These are phyloP conservation scores for Penicillium frequentans DNA, from an alignment of 2,329 filamentous ascomycete species.

Conservation along the genomic window DNA sequence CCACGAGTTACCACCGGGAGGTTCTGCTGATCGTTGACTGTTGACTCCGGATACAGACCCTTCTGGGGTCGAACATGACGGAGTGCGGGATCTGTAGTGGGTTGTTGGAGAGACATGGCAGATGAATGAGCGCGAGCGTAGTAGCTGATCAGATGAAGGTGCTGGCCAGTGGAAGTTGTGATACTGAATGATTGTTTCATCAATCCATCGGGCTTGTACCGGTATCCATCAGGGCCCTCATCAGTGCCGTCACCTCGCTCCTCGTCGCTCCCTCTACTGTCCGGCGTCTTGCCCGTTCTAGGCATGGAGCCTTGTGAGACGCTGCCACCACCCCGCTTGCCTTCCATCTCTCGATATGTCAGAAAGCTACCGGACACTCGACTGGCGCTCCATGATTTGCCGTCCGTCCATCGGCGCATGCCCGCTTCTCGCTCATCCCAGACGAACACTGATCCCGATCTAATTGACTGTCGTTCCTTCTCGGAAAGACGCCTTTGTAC, in stretches of 20 bases:
- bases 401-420: slow-evolving; percentile 98
- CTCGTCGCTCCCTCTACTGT: slow-evolving; percentile 78
- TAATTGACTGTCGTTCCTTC: slow-evolving; percentile 94
- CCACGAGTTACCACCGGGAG: slow-evolving; percentile 78
- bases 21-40: slow-evolving; percentile 78
- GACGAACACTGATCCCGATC: slow-evolving; percentile 97
- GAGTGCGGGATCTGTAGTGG: slow-evolving; percentile 75
- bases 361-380: slow-evolving; percentile 95
- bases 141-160: slow-evolving; percentile 97
- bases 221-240: slow-evolving; percentile 78
- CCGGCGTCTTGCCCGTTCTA: slow-evolving; percentile 72
- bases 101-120: slow-evolving; percentile 72
- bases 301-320: slow-evolving; percentile 62
- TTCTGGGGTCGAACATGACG: slow-evolving; percentile 83
- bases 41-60: slow-evolving; percentile 96
- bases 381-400: slow-evolving; percentile 98
- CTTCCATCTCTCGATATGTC: slow-evolving; percentile 98
- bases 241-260: slow-evolving; percentile 71
- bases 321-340: slow-evolving; percentile 78
- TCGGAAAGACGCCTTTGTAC: slow-evolving; percentile 92
- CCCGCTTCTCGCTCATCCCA: slow-evolving; percentile 98
- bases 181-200: slow-evolving; percentile 99
- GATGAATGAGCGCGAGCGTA: slow-evolving; percentile 78
- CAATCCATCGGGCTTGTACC: slow-evolving; percentile 92
- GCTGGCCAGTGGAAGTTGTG: slow-evolving; percentile 84